Evolutionary conservation across 75 land plant species (phyloP), one percentile per base, ranked within the genome.

Genomic region (Cunninghamia lanceolata): DNA sequence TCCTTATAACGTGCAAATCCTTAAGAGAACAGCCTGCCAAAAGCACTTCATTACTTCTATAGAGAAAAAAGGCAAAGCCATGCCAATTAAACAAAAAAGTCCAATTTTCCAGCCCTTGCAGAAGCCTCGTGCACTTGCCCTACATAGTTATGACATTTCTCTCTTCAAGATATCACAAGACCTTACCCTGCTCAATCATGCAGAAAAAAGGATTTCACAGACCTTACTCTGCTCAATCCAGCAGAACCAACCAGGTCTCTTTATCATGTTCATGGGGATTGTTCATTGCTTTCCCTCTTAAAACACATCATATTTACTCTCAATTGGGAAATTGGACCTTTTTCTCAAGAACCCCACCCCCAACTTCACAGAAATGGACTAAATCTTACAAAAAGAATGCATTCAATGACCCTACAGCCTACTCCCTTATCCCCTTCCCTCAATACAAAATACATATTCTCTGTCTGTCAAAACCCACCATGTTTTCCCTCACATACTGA

Each of bases 241-340:
- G 43, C 21, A 17, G 9, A 39, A 21, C 77, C 42, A 8, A 78
- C 7, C 43, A 78, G 40, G 81, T 19, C 46, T 39, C 82, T n/a
- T 42, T 28, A 80, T 1, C 82, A 80, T 45, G 47, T 47, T 43
- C 42, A 76, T 38, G 32, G 14, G 21, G 40, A 19, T 59, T 59
- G 52, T 50, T 50, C n/a, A 28, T 45, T 10, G 21, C n/a, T 10
- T 80, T 45, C 0, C 21, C 2, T 45, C 28, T 28, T 2, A 45
- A 43, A 4, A 43, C 21, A 43, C 21, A 7, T 34, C 1, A 77
- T 77, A 17, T 80, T 80, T 80, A 17, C 32, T 28, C 82, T 45
- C 50, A 80, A 80, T 80, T 42, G 82, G 82, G 47, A 79, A 80
- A 80, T 80, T 80, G 50, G 82, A 80, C 82, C 82, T 80, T 28